Evolutionary conservation across 2,329 filamentous ascomycete genomes (phyloP).

Genomic region (Domatiomyces globalis): DNA sequence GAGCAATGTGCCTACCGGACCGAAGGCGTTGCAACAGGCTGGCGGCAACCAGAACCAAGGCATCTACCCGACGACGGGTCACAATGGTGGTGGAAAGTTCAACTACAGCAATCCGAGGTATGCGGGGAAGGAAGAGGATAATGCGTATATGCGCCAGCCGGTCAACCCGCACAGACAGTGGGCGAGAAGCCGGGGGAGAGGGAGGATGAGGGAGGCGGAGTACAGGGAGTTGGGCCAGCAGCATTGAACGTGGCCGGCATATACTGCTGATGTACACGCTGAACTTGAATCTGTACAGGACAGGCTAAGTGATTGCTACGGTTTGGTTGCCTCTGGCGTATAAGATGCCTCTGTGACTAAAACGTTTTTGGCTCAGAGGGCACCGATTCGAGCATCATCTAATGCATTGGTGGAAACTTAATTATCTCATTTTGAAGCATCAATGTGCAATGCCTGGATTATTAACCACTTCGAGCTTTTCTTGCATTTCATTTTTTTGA

Average conservation of each 20-base stretch:
- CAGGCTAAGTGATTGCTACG: too few species aligned
- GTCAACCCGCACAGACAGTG: conserved; percentile 88
- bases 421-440: too few species aligned
- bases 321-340: too few species aligned
- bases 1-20: conserved; percentile 14
- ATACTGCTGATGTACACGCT: too few species aligned
- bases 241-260: not conserved
- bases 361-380: too few species aligned
- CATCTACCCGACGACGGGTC: conserved; percentile 12
- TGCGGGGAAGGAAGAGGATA: conserved; percentile 56
- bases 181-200: conserved; percentile 54
- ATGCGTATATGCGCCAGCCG: conserved; percentile 88
- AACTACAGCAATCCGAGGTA: conserved; percentile 43
- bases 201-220: conserved; percentile 62
- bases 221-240: conserved; percentile 54
- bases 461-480: too few species aligned
- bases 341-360: too few species aligned
- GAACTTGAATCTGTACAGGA: too few species aligned
- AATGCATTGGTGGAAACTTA: too few species aligned
- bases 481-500: too few species aligned
- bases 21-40: conserved; percentile 11
- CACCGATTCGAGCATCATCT: too few species aligned
- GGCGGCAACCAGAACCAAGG: not conserved
- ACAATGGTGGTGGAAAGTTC: conserved; percentile 29
- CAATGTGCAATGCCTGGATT: too few species aligned